Base-by-base conservation (phyloP, 768 basidiomycete species). In the Cystobasidium tubakii region DNA sequence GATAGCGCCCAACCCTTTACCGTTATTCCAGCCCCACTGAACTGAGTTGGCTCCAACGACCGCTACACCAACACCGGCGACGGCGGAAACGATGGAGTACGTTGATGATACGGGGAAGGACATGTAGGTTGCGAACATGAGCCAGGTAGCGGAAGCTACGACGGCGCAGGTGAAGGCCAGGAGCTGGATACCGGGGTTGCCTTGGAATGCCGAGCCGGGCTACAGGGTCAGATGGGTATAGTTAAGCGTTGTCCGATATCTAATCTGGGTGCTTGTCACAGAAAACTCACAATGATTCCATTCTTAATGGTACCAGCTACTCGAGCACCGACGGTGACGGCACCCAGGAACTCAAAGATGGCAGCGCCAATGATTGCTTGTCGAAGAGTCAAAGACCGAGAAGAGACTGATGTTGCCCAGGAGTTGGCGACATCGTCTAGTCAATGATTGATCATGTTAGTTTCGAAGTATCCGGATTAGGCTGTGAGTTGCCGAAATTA, bases 1-100 rank as follows among this genome's bases (percentile, higher is more conserved):
- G 77, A 82, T 82, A 54, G 81, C 79, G 0, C 79, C 81, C 27
- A 82, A 71, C 13, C 66, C 83, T 75, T 81, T 82, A 29, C 81
- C 82, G 50, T 76, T 76, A 74, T 83, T 82, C 83, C 84, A 84
- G 13, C 83, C 83, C 83, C 83, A 84, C 43, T 81, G 72, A 46
- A 83, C 83, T 0, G 81, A 76, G 29, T 77, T 75, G 13, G 77
- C 76, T 17, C 83, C 83, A n/a, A 79, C 69, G n/a, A 66, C 42
- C 3, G 70, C 75, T 31, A 82, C 77, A 66, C 84, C 84, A 54
- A 82, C 82, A 75, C 84, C 84, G 10, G 81, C 81, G 12, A 84
- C 73, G n/a, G 83, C 81, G 7, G 82, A 81, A 64, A 84, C 80
- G 69, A 83, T 81, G 2, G 82, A 83, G 78, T 83, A 82, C 62